Evolutionary conservation across 371 early-diverging fungal species (phyloP).

Genomic region (Coemansia sp.): DNA sequence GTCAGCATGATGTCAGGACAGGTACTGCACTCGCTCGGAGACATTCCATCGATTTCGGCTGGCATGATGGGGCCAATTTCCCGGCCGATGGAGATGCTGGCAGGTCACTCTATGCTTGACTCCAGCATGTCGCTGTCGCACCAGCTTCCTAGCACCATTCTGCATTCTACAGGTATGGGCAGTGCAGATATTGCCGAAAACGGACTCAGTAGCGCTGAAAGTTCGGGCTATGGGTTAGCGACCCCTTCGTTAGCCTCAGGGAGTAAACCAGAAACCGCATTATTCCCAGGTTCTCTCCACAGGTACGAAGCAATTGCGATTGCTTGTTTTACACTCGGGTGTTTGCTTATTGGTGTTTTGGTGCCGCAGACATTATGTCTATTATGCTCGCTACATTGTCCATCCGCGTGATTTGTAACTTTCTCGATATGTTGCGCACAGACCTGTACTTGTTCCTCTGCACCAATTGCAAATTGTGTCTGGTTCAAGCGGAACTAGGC

Average conservation of each 20-base stretch:
- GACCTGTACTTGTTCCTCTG: too few relatives aligned
- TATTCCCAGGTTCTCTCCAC: conserved; percentile 39
- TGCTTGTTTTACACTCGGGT: background rate
- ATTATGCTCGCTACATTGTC: too few relatives aligned
- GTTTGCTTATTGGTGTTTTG: background rate
- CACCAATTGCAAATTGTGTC: background rate
- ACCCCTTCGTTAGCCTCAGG: conserved; percentile 14
- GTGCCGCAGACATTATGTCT: background rate
- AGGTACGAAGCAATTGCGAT: conserved; percentile 31
- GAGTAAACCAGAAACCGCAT: conserved; percentile 16
- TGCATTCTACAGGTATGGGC: conserved; percentile 5
- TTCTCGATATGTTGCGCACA: too few relatives aligned
- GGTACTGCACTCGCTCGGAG: background rate
- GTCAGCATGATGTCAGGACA: conserved; percentile 2
- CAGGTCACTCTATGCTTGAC: background rate
- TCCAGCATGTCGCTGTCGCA: conserved; percentile 6
- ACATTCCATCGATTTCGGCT: conserved; percentile 4
- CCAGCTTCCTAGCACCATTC: conserved; percentile 8
- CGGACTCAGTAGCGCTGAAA: conserved; percentile 30
- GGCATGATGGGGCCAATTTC: conserved; percentile 17
- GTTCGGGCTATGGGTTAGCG: conserved; percentile 20
- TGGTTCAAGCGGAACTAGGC: background rate
- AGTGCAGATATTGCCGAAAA: conserved; percentile 12
- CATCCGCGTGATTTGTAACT: too few relatives aligned
- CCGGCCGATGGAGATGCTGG: conserved; percentile 8